Evolutionary conservation across 2,329 filamentous ascomycete genomes (phyloP).

Genomic region (Hypoxylon sp.): DNA sequence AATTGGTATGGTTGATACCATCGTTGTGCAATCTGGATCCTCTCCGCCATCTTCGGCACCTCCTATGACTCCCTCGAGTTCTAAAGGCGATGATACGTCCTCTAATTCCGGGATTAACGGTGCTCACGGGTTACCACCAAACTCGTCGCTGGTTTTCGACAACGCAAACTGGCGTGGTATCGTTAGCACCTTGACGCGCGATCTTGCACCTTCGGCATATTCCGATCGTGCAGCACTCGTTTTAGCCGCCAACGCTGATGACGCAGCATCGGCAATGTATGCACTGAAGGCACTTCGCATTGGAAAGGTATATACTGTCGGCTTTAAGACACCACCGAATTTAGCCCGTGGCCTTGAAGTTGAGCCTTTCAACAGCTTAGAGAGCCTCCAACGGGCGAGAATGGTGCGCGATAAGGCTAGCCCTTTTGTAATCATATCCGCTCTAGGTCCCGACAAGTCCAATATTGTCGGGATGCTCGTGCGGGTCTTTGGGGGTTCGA

Average conservation of each 20-base stretch:
- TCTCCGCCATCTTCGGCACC: slow-evolving; percentile 62
- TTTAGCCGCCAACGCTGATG: slow-evolving; percentile 78
- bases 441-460: slow-evolving; percentile 82
- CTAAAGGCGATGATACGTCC: slow-evolving; percentile 56
- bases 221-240: slow-evolving; percentile 81
- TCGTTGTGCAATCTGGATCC: slow-evolving; percentile 73
- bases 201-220: slow-evolving; percentile 87
- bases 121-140: slow-evolving; percentile 60
- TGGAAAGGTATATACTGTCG: slow-evolving; percentile 86
- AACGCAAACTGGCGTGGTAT: slow-evolving; percentile 91
- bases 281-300: slow-evolving; percentile 82
- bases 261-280: slow-evolving; percentile 84
- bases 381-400: slow-evolving; percentile 70
- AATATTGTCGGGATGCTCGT: slow-evolving; percentile 83
- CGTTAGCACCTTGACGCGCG: slow-evolving; percentile 82
- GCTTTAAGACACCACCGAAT: slow-evolving; percentile 76
- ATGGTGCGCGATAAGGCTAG: slow-evolving; percentile 67
- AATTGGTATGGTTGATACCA: slow-evolving; percentile 87
- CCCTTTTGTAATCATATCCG: slow-evolving; percentile 86
- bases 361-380: slow-evolving; percentile 84
- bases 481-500: slow-evolving; percentile 74
- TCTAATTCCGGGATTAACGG: slow-evolving; percentile 28
- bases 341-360: slow-evolving; percentile 78
- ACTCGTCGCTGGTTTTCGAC: slow-evolving; percentile 77
- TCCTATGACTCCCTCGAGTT: slow-evolving; percentile 65